Conservation (phyloP, 192 early-diverging fungal genomes). For the Entomortierella beljakovae region DNA sequence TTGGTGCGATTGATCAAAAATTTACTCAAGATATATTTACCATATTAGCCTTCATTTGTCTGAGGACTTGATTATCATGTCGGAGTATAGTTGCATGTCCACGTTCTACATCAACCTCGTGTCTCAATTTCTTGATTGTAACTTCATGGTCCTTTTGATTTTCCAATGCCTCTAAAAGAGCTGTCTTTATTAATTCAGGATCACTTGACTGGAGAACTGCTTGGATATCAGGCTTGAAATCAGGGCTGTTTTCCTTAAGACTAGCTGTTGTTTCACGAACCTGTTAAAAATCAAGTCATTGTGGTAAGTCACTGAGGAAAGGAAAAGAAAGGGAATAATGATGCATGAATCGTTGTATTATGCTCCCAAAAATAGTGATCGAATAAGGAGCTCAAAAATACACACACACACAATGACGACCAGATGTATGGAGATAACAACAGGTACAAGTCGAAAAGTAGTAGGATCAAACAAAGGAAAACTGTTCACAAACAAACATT, state of each 20-base stretch:
- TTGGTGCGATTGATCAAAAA: background rate
- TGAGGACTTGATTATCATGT: conserved; percentile 69
- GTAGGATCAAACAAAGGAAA: no score
- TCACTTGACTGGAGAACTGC: conserved; percentile 18
- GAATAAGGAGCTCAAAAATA: background rate
- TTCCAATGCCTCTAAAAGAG: conserved; percentile 38
- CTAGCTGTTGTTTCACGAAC: conserved; percentile 48
- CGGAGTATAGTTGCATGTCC: conserved; percentile 71
- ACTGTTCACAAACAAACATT: no score
- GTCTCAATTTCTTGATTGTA: conserved; percentile 69
- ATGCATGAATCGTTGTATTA: background rate
- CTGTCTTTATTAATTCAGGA: conserved; percentile 28
- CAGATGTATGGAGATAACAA: no score
- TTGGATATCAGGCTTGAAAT: conserved; percentile 12
- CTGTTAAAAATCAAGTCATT: conserved; percentile 1
- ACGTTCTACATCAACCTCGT: conserved; percentile 74
- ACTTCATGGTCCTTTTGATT: conserved; percentile 56
- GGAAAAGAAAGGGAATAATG: background rate
- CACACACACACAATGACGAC: no score
- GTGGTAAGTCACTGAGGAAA: background rate
- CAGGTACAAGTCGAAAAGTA: no score
- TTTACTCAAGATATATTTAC: conserved; percentile 23
- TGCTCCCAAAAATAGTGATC: background rate
- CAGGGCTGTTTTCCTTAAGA: conserved; percentile 5
- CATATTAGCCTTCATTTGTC: conserved; percentile 69